Evolutionary conservation across 2,329 filamentous ascomycete genomes (phyloP), one percentile per base, ranked within the genome.

Genomic region (Fusarium continuum): DNA sequence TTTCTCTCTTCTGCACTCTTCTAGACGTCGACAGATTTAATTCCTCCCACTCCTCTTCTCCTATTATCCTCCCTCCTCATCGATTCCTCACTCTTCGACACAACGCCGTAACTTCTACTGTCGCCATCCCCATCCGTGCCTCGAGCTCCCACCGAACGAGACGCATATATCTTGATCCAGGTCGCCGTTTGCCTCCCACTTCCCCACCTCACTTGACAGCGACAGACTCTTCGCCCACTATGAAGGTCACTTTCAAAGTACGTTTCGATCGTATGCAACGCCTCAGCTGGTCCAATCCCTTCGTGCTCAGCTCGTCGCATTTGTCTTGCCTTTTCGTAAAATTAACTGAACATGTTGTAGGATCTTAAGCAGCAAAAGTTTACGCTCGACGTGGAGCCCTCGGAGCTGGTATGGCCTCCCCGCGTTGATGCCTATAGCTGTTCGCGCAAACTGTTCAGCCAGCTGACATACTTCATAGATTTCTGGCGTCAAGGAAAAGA

Each of bases 361-460:
- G 95, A 99, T 83, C 86, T 99, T 74, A 98, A 97, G 85, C 95
- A 98, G 80, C 91, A 97, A 78, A 97, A 97, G 84, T 99, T 99
- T 81, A 88, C 89, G 74, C 91, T 99, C 83, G 94, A 98, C 70
- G 92, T 93, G 74, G 93, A 98, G 78, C 92, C 93, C 65, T 89
- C 91, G 67, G 93, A 97, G 76, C 91, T 92, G 77, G 93, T 97
- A 89, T 73, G 90, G 77, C 72, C 69, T 73, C 76, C 74, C 75
- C 65, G 69, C 69, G 56, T 65, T 53, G 58, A 60, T 49, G 55
- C 63, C 58, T 53, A 52, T 60, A 55, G 50, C 51, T 61, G 51
- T 55, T 57, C 48, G 53, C 50, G 54, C 61, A 47, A 58, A 56
- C 39, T 34, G 31, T 32, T 40, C 49, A 48, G 34, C 36, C 48